Conservation (phyloP, 495 filamentous ascomycete genomes). For the Chaetomidium leptoderma region DNA sequence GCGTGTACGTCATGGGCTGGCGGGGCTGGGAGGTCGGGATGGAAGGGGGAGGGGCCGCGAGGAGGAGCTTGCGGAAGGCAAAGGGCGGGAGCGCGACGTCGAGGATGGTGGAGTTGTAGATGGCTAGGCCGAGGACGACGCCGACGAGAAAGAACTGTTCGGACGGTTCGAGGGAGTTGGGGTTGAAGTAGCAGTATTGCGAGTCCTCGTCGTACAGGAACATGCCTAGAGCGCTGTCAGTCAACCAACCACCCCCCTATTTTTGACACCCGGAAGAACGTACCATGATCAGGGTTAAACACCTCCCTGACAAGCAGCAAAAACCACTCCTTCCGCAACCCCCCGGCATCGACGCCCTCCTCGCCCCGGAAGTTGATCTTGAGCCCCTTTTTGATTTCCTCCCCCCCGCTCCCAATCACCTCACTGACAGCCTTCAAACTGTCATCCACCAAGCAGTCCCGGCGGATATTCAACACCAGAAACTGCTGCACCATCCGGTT, state of each 20-base stretch:
- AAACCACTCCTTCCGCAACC: conserved; percentile 95
- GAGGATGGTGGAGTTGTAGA: conserved; percentile 95
- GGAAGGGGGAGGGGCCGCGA: conserved; percentile 55
- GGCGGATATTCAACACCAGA: conserved; percentile 70
- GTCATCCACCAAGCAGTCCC: conserved; percentile 89
- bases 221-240: conserved; percentile 55
- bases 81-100: conserved; percentile 92
- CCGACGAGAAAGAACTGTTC: conserved; percentile 93
- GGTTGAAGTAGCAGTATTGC: conserved; percentile 91
- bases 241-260: not conserved
- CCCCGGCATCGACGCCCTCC: conserved; percentile 89
- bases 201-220: conserved; percentile 96
- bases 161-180: conserved; percentile 83
- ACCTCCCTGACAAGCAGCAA: conserved; percentile 84
- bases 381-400: conserved; percentile 90
- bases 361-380: conserved; percentile 84
- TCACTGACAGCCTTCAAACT: conserved; percentile 84
- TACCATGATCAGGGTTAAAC: conserved; percentile 88
- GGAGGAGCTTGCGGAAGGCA: conserved; percentile 81
- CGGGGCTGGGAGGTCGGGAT: conserved; percentile 53
- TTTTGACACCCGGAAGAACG: conserved; percentile 29
- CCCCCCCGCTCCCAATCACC: conserved; percentile 72
- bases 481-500: conserved; percentile 73
- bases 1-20: conserved; percentile 61
- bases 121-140: conserved; percentile 81